A percentile compares a stretch with the other conserved stretches of the same genome.
Evolutionary conservation across 2,329 filamentous ascomycete genomes (phyloP).

Genomic region (Tolypocladium ovalisporum): DNA sequence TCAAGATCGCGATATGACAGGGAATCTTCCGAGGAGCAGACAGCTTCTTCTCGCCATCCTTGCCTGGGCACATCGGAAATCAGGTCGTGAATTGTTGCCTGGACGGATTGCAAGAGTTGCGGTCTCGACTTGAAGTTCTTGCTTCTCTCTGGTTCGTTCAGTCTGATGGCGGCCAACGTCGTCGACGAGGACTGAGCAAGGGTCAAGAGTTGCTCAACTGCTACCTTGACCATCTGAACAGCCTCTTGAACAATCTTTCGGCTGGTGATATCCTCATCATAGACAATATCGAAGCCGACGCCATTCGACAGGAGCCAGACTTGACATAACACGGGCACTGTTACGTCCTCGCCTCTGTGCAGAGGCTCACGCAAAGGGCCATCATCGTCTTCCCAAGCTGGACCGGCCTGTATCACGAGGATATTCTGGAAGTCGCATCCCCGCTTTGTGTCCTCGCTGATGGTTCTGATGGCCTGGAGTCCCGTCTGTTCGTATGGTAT

Average conservation of each 20-base stretch:
- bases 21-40: not conserved
- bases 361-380: not conserved
- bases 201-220: not conserved
- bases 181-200: not conserved
- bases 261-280: not conserved
- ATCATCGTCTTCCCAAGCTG: not conserved
- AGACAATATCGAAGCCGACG: not conserved
- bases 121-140: not conserved
- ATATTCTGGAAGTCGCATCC: conserved; percentile 1
- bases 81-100: not conserved
- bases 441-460: not conserved
- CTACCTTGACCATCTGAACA: not conserved
- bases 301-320: not conserved
- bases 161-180: not conserved
- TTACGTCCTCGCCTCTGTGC: not conserved
- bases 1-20: conserved; percentile 1
- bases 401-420: not conserved
- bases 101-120: not conserved
- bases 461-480: not conserved
- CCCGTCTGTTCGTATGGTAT: conserved; percentile 4
- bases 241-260: not conserved
- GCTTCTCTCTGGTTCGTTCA: not conserved
- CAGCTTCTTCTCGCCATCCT: not conserved
- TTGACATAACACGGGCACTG: not conserved
- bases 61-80: not conserved